Percentiles rank a stretch among this genome's conserved stretches.
These are phyloP conservation scores for Irpex lacteus DNA, from an alignment of 1,284 basidiomycete genomes.

Conservation along the genomic window DNA sequence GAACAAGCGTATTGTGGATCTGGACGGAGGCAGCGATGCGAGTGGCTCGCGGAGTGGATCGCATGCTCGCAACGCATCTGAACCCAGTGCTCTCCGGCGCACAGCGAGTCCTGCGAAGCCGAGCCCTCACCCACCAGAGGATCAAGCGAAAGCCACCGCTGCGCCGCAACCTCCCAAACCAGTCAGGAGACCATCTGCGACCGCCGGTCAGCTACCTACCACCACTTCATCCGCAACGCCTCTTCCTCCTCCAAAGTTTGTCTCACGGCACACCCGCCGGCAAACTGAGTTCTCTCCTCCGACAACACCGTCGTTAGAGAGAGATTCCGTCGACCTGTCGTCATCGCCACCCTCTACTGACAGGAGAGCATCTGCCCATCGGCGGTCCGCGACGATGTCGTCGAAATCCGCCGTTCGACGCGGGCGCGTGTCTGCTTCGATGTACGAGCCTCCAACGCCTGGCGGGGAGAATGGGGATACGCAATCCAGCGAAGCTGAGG, in stretches of 20 bases:
- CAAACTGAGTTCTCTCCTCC: constrained; percentile 43
- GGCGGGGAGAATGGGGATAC: constrained; percentile 28
- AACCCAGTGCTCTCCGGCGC: constrained; percentile 12
- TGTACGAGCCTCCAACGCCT: constrained; percentile 51
- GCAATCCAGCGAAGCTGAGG: constrained; percentile 54
- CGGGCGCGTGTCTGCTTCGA: constrained; percentile 52
- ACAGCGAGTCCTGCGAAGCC: constrained; percentile 17
- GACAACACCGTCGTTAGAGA: not conserved
- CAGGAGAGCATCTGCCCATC: constrained; percentile 14
- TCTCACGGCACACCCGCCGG: constrained; percentile 37
- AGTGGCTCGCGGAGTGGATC: constrained; percentile 25
- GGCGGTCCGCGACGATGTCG: constrained; percentile 25
- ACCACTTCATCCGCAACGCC: constrained; percentile 1
- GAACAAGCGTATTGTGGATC: constrained; percentile 67
- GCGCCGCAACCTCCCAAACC: constrained; percentile 18
- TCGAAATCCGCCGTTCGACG: constrained; percentile 44
- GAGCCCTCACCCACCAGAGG: constrained; percentile 5
- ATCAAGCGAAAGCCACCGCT: constrained; percentile 3
- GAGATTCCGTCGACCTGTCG: constrained; percentile 3
- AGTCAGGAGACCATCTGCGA: not conserved
- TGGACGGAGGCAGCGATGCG: constrained; percentile 44
- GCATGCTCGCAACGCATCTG: constrained; percentile 23
- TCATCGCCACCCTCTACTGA: constrained; percentile 3
- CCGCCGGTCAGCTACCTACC: not conserved
- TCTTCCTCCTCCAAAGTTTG: constrained; percentile 12